Evolutionary conservation across 2,329 filamentous ascomycete genomes (phyloP).

Genomic region (Tothia fuscella): DNA sequence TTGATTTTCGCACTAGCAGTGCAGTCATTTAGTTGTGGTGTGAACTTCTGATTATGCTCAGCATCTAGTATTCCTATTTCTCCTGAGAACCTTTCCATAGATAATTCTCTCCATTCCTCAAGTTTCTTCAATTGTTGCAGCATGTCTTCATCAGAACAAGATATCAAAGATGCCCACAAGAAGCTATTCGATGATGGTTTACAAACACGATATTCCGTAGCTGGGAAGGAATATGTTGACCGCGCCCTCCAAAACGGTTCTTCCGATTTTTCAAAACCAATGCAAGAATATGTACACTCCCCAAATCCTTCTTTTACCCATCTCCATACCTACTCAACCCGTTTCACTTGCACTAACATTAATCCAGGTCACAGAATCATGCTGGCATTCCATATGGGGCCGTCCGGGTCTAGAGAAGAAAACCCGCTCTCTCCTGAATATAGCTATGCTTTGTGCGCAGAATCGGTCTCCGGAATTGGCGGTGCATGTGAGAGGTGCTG

Average conservation of each 20-base stretch:
- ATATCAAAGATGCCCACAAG: conserved; percentile 32
- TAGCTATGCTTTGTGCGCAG: conserved; percentile 52
- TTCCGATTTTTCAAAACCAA: conserved; percentile 46
- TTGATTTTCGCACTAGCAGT: no score
- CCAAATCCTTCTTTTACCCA: no score
- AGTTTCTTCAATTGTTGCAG: no score
- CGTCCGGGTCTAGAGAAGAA: conserved; percentile 50
- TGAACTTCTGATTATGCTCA: no score
- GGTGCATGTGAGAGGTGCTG: conserved; percentile 49
- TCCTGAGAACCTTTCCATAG: no score
- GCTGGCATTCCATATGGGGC: conserved; percentile 54
- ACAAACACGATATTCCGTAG: conserved; percentile 46
- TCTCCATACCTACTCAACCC: neutral
- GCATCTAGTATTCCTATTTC: no score
- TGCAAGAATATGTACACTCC: conserved; percentile 38
- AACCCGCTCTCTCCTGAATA: conserved; percentile 49
- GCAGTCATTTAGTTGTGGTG: no score
- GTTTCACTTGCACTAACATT: no score
- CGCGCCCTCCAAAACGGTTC: conserved; percentile 42
- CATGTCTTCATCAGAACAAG: conserved; percentile 7
- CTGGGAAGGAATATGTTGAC: conserved; percentile 51
- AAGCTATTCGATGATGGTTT: conserved; percentile 50
- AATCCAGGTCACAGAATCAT: conserved; percentile 52
- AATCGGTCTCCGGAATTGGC: conserved; percentile 48
- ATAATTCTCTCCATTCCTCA: no score